Evolutionary conservation across 345 rosid species (phyloP), one percentile per base, ranked within the genome.

Genomic region (Acer yangbiense): DNA sequence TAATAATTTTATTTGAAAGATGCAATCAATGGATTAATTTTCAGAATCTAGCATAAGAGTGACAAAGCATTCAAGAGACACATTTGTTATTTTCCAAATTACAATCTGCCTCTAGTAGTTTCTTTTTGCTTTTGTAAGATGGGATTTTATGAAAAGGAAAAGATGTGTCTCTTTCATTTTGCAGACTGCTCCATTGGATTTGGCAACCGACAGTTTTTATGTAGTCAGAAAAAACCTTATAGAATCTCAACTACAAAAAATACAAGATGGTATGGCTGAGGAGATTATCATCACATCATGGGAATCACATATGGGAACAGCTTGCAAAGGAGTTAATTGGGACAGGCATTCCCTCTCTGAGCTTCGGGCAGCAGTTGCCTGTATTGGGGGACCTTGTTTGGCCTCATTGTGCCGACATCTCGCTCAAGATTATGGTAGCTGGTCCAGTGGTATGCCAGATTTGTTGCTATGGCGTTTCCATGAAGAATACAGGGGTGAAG

Each of bases 391-490:
- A 39, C 67, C 87, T 63, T 87, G 97, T 85, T 81, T 96, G 83
- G 97, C 97, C 54, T 86, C 94, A 2, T 79, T 94, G 46, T 96
- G 95, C 65, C 85, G 89, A 55, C 78, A 87, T 79, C 88, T 94
- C 43, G 90, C 94, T 67, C 95, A 89, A 87, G 99, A 94, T 76
- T 92, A 94, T 50, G 77, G 81, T 41, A 94, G 92, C 77, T 96
- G 99, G 99, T 91, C 94, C n/a, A 88, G 95, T 57, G 99, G 99
- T 81, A 92, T 96, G 97, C 99, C 99, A 8, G 97, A 96, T 87
- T 81, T 96, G 35, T 81, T 94, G 78, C 69, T 91, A 50, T 96
- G 99, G 99, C 92, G 95, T 75, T 92, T 96, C 86, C 88, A 87
- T 39, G 93, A 82, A 66, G 90, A 85, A 70, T 87, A 90, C 87